Percentiles rank a stretch among this genome's conserved stretches.
These are phyloP conservation scores for Tothia fuscella DNA, from an alignment of 2,329 filamentous ascomycete genomes.

Conservation along the genomic window DNA sequence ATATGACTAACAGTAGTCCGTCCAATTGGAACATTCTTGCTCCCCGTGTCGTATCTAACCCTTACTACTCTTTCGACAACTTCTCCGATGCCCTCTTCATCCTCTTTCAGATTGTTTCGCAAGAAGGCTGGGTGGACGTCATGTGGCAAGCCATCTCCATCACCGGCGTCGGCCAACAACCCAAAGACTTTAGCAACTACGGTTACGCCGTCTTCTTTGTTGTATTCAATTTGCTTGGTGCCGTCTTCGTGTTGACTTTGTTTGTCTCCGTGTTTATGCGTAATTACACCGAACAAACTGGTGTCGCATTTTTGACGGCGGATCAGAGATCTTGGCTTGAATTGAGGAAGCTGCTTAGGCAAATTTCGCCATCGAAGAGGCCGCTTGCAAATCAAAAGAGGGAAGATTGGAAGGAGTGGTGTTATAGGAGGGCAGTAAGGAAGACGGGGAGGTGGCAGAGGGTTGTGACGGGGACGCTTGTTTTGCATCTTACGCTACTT, in stretches of 20 bases:
- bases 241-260: constrained; percentile 90
- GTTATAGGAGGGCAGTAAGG: constrained; percentile 84
- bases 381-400: constrained; percentile 65
- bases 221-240: constrained; percentile 88
- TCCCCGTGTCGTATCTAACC: constrained; percentile 68
- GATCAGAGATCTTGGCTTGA: constrained; percentile 97
- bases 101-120: constrained; percentile 95
- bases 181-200: constrained; percentile 53
- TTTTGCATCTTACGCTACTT: constrained; percentile 72
- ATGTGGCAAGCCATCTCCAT: constrained; percentile 75
- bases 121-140: constrained; percentile 96
- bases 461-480: constrained; percentile 64
- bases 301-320: constrained; percentile 87
- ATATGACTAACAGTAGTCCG: constrained; percentile 54
- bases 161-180: constrained; percentile 63
- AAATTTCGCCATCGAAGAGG: constrained; percentile 89
- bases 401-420: constrained; percentile 77
- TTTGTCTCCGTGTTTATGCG: constrained; percentile 99
- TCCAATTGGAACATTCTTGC: constrained; percentile 78
- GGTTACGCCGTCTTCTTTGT: constrained; percentile 93
- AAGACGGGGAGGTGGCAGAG: constrained; percentile 90
- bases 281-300: constrained; percentile 97
- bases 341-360: constrained; percentile 76
- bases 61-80: constrained; percentile 85
- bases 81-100: constrained; percentile 92